Evolutionary conservation across 1,284 basidiomycete genomes (phyloP), one percentile per base, ranked within the genome.

Genomic region (Malassezia japonica): DNA sequence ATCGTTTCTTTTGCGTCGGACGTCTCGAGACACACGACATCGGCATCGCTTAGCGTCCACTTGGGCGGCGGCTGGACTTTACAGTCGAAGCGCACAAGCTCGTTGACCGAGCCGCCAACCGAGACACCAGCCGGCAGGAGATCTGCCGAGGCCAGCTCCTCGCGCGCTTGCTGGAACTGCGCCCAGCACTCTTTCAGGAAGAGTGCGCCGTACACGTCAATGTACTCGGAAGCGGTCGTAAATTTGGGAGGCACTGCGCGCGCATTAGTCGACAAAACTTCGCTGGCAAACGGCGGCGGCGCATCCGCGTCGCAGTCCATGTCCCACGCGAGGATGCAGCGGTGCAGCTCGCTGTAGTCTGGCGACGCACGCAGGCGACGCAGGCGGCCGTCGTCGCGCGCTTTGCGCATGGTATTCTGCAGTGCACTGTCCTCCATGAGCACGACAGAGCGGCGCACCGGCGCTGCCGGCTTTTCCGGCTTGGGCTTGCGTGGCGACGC

Each of bases 101-200:
- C 62, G 36, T 61, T 43, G 9, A 52, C 50, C 13, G 36, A 20
- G 32, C 42, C 44, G n/a, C 20, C 36, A 25, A 10, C 23, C 24
- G 27, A 42, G 15, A 42, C 32, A 31, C 31, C 27, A 23, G 47
- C 28, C 4, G 16, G n/a, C 8, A 52, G 21, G 10, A 16, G 15
- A 7, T 28, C 25, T 6, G 20, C 24, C n/a, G 27, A 24, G 7
- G 7, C 18, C 16, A 41, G 80, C 50, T 85, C 82, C 63, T 87
- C 72, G 44, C 66, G 85, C 25, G 87, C 81, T 67, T 87, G 80
- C 29, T 77, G 68, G 49, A 96, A 79, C 66, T 95, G 88, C 25
- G 85, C 82, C 91, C 94, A 96, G 57, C 86, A 84, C 74, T 98
- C 94, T 54, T 87, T 78, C 27, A 91, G 76, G 21, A 96, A 77